Evolutionary conservation across 805 yeast species (phyloP).

Genomic region (Lachancea fermentati): DNA sequence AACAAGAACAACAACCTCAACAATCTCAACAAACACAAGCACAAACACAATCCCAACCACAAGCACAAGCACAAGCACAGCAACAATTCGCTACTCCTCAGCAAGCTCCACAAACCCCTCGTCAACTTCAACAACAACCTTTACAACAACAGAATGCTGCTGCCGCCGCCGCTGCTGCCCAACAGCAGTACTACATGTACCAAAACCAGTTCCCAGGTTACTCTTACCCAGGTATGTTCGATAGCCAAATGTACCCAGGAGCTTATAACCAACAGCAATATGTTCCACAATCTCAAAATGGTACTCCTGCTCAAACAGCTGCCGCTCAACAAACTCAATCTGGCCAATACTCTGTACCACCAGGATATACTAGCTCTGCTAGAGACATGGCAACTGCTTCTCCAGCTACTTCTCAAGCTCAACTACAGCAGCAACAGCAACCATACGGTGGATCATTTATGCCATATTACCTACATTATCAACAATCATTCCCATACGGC

Average conservation of each 20-base stretch:
- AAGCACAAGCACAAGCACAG: slow-evolving; percentile 16
- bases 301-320: slow-evolving; percentile 13
- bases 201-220: slow-evolving; percentile 35
- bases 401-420: slow-evolving; percentile 21
- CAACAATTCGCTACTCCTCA: slow-evolving; percentile 22
- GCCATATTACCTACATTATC: slow-evolving; percentile 34
- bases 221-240: slow-evolving; percentile 34
- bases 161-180: slow-evolving; percentile 27
- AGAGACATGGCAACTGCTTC: slow-evolving; percentile 22
- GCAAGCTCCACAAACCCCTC: slow-evolving; percentile 23
- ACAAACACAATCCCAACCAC: slow-evolving; percentile 22
- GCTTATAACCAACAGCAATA: slow-evolving; percentile 27
- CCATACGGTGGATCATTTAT: slow-evolving; percentile 31
- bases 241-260: slow-evolving; percentile 25
- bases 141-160: slow-evolving; percentile 23
- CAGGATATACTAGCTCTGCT: slow-evolving; percentile 23
- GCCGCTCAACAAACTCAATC: slow-evolving; percentile 11
- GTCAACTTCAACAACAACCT: slow-evolving; percentile 24
- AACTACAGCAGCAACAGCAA: slow-evolving; percentile 24
- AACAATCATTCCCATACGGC: slow-evolving; percentile 33
- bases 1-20: slow-evolving; percentile 19
- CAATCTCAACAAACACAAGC: slow-evolving; percentile 16
- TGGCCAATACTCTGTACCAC: slow-evolving; percentile 22
- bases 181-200: slow-evolving; percentile 34
- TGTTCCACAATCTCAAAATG: slow-evolving; percentile 19